Evolutionary conservation across 2,329 filamentous ascomycete genomes (phyloP).

Genomic region (Didymella sp.): DNA sequence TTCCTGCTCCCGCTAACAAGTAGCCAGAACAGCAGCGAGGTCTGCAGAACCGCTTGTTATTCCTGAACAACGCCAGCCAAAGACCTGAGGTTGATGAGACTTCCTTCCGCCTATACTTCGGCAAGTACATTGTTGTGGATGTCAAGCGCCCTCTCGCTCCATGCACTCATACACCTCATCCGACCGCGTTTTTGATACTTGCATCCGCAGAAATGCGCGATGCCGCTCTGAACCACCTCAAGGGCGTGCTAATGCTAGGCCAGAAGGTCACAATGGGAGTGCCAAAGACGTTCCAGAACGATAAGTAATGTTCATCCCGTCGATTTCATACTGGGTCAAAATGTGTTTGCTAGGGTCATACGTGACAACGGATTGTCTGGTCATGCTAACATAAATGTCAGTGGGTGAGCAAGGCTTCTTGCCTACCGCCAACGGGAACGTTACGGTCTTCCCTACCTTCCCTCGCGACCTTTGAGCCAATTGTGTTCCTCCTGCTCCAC

Average conservation of each 20-base stretch:
- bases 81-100: background rate
- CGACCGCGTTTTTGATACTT: constrained; percentile 1
- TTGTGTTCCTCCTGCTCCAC: background rate
- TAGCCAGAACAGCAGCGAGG: background rate
- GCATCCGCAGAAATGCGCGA: background rate
- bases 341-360: background rate
- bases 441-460: background rate
- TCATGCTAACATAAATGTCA: background rate
- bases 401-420: background rate
- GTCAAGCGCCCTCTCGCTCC: constrained; percentile 4
- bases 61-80: constrained; percentile 2
- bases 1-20: background rate
- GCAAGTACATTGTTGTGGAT: background rate
- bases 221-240: background rate
- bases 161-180: background rate
- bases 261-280: constrained; percentile 1
- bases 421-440: background rate
- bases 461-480: background rate
- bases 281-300: background rate
- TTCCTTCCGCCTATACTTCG: background rate
- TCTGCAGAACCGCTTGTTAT: background rate
- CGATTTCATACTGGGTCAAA: background rate
- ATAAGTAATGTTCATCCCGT: background rate
- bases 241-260: background rate
- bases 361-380: background rate